A percentile compares a stretch with the other conserved stretches of the same genome.
Evolutionary conservation across 257 asterid genomes (phyloP).

Genomic region (Lantana camara): DNA sequence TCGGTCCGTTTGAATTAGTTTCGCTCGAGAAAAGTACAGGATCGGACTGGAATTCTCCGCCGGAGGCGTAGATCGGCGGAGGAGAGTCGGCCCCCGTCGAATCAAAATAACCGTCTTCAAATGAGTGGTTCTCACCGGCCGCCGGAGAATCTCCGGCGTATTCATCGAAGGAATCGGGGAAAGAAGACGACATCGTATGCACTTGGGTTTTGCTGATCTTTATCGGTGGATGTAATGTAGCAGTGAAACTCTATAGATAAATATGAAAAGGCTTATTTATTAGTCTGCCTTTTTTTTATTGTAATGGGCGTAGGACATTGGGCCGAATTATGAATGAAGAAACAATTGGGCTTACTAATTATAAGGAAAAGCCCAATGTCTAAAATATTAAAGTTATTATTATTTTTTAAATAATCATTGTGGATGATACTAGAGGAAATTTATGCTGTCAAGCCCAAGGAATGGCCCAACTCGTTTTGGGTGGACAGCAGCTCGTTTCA

Average conservation of each 20-base stretch:
- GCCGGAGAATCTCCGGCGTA: constrained; percentile 41
- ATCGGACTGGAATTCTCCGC: constrained; percentile 46
- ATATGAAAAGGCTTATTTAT: too few species aligned
- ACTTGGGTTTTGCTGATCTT: constrained; percentile 24
- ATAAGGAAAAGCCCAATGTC: too few species aligned
- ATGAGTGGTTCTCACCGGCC: constrained; percentile 34
- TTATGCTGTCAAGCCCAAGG: too few species aligned
- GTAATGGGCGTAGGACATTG: too few species aligned
- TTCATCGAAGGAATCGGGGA: constrained; percentile 46
- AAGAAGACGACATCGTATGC: constrained; percentile 60
- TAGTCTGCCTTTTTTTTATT: too few species aligned
- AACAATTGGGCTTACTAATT: too few species aligned
- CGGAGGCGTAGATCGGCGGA: constrained; percentile 50
- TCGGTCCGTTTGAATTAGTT: constrained; percentile 38
- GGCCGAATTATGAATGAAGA: too few species aligned
- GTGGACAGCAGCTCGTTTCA: too few species aligned
- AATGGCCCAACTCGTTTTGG: too few species aligned
- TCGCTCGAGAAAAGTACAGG: constrained; percentile 44
- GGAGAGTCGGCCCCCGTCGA: constrained; percentile 35
- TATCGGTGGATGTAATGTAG: constrained; percentile 4
- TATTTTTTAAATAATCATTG: too few species aligned
- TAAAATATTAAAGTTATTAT: too few species aligned
- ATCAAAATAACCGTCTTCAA: constrained; percentile 49
- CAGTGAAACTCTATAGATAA: background rate
- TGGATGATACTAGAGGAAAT: too few species aligned